phyloP scores from a whole-genome alignment of 2,329 filamentous ascomycete species.

The Ophiostoma tasmaniense region DNA sequence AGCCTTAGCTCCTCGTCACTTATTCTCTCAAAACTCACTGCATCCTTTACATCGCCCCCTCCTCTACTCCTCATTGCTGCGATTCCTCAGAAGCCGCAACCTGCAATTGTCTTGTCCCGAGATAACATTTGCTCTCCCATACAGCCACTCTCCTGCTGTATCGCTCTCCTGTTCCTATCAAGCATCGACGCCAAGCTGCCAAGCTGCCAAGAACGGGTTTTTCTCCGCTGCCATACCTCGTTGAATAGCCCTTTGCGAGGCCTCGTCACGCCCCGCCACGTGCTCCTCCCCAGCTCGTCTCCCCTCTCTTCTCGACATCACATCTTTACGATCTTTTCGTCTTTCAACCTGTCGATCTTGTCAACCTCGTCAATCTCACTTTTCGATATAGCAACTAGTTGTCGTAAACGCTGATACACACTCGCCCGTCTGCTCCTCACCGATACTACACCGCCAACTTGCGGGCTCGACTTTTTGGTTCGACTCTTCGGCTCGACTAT shows the following conservation, averaged over 20 bases:
- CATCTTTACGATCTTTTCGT: neutral
- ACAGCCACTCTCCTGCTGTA: constrained; percentile 6
- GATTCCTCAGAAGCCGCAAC: neutral
- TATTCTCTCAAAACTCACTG: neutral
- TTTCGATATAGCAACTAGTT: neutral
- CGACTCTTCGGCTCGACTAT: neutral
- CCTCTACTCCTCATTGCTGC: neutral
- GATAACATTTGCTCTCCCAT: neutral
- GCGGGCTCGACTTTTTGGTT: neutral
- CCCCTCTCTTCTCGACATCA: constrained; percentile 7
- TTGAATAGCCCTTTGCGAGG: constrained; percentile 7
- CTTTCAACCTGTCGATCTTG: too few relatives aligned
- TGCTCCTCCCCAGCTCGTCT: constrained; percentile 12
- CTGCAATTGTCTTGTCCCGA: neutral
- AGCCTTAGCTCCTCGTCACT: constrained; percentile 3
- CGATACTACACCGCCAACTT: neutral
- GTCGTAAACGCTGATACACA: neutral
- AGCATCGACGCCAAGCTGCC: constrained; percentile 16
- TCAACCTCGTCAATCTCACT: neutral
- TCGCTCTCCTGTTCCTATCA: constrained; percentile 5
- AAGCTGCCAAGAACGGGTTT: constrained; percentile 16
- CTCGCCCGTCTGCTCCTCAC: neutral
- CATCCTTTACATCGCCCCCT: neutral
- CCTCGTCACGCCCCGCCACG: constrained; percentile 15
- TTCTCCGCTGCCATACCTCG: constrained; percentile 15